These are phyloP conservation scores for Actinidia arguta DNA, from an alignment of 179 eudicot species.

Conservation along the genomic window DNA sequence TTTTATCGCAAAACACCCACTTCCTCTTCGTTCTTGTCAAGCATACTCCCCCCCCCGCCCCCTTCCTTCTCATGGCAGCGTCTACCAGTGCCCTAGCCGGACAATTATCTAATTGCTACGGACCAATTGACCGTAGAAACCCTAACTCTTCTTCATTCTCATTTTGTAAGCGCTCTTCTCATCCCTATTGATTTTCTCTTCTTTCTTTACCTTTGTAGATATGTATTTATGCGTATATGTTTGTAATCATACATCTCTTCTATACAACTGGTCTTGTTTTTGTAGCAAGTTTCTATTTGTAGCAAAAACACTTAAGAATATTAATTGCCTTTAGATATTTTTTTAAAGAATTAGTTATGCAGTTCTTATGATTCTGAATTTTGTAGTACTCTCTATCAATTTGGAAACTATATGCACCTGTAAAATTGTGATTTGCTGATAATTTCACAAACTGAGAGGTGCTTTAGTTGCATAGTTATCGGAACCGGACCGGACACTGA, in stretches of 20 bases:
- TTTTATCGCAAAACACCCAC: neutral
- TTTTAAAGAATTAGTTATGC: neutral
- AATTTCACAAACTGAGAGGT: no score
- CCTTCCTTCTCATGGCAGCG: conserved; percentile 18
- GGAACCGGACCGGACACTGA: no score
- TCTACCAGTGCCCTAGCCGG: conserved; percentile 31
- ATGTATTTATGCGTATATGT: neutral
- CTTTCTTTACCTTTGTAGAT: neutral
- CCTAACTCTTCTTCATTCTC: conserved; percentile 37
- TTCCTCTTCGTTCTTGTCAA: neutral
- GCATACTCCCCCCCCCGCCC: neutral
- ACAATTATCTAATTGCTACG: conserved; percentile 14
- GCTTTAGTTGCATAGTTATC: no score
- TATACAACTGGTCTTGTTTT: neutral
- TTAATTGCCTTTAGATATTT: neutral
- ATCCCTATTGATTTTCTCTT: neutral
- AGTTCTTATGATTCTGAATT: no score
- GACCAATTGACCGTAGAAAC: conserved; percentile 11
- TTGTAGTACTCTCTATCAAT: neutral
- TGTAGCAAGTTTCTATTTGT: neutral
- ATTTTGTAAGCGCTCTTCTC: conserved; percentile 34
- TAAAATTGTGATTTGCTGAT: no score
- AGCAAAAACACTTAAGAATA: neutral
- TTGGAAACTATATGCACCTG: neutral
- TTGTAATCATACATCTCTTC: neutral